phyloP scores from a whole-genome alignment of 352 stramenopile species.

The Pythium periplocum region DNA sequence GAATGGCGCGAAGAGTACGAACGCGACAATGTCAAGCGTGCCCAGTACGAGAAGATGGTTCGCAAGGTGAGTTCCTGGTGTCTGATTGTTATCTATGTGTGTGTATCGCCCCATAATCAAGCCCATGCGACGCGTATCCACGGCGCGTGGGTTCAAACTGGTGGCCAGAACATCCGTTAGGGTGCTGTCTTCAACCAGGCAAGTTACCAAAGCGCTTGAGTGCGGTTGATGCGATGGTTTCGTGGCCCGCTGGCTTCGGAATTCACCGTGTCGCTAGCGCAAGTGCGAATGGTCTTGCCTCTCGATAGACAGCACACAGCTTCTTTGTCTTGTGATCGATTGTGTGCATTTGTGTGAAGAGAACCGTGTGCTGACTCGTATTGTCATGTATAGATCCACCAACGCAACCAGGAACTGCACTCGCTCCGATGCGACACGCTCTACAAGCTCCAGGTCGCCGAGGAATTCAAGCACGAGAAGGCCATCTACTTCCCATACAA shows the following conservation, averaged over 20 bases:
- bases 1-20: constrained; percentile 61
- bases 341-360: constrained; percentile 3
- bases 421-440: constrained; percentile 93
- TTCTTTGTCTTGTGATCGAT: constrained; percentile 1
- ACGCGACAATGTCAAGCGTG: constrained; percentile 50
- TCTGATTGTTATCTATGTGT: constrained; percentile 5
- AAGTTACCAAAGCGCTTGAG: too few relatives aligned
- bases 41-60: constrained; percentile 59
- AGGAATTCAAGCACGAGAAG: constrained; percentile 95
- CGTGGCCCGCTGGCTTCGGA: too few relatives aligned
- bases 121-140: constrained; percentile 50
- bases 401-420: constrained; percentile 88
- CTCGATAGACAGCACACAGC: not conserved
- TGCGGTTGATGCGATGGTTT: too few relatives aligned
- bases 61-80: constrained; percentile 53
- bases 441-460: constrained; percentile 95
- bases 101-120: constrained; percentile 75
- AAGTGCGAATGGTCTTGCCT: too few relatives aligned
- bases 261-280: too few relatives aligned
- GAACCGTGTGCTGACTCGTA: too few relatives aligned
- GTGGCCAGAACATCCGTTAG: constrained; percentile 38
- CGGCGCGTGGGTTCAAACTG: constrained; percentile 84
- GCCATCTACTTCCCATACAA: constrained; percentile 99
- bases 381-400: constrained; percentile 43
- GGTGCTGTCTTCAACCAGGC: too few relatives aligned